phyloP scores from a whole-genome alignment of 2,329 filamentous ascomycete species.

The Biscogniauxia mediterranea region DNA sequence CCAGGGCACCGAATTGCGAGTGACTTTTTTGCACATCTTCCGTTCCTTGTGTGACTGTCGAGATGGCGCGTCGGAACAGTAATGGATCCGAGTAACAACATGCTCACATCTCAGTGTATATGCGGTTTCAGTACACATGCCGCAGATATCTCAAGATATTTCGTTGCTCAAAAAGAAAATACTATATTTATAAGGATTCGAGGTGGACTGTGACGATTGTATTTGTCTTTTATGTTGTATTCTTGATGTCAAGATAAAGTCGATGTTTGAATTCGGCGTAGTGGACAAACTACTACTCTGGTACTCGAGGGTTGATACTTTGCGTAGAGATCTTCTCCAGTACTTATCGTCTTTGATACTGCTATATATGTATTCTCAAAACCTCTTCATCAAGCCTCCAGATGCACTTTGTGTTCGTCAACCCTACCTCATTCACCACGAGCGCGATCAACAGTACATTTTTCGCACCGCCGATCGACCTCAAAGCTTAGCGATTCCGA shows the following conservation, averaged over 20 bases:
- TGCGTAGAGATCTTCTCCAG: neutral
- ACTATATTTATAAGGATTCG: neutral
- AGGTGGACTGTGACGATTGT: neutral
- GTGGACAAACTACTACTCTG: neutral
- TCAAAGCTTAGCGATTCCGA: neutral
- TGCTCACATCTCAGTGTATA: slow-evolving; percentile 53
- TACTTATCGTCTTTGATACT: neutral
- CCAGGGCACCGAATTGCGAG: slow-evolving; percentile 44
- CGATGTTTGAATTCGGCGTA: neutral
- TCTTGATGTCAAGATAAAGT: neutral
- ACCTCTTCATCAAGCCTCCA: neutral
- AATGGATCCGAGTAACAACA: slow-evolving; percentile 43
- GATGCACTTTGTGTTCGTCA: neutral
- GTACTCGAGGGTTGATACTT: neutral
- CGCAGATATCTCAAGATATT: neutral
- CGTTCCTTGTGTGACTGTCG: slow-evolving; percentile 26
- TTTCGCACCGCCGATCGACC: neutral
- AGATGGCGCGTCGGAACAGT: slow-evolving; percentile 42
- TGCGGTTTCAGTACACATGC: slow-evolving; percentile 50
- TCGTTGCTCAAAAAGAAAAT: neutral
- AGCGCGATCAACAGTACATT: neutral
- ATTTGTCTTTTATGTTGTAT: neutral
- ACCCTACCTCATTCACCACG: neutral
- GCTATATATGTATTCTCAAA: neutral
- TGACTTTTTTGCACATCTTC: slow-evolving; percentile 43